phyloP scores from a whole-genome alignment of 2,329 filamentous ascomycete genomes.

The Penicillium crustosum region DNA sequence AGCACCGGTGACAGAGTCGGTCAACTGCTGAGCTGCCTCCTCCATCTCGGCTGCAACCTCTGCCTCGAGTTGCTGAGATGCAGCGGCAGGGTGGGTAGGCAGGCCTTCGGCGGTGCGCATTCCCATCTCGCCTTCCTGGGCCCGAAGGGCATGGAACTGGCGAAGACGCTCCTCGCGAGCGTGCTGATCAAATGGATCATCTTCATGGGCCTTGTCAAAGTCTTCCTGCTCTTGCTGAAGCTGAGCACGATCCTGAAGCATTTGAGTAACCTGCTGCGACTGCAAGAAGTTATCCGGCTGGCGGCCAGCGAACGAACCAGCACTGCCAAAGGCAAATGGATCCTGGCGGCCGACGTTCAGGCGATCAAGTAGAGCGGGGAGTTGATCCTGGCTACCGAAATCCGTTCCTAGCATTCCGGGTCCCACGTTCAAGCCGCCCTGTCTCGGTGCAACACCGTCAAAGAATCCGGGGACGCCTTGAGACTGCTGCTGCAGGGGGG shows the following conservation, averaged over 20 bases:
- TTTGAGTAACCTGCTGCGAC: conserved; percentile 58
- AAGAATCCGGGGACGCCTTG: conserved; percentile 67
- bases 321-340: conserved; percentile 50
- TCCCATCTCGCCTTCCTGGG: conserved; percentile 62
- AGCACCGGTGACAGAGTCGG: conserved; percentile 25
- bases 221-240: conserved; percentile 63
- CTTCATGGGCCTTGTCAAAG: conserved; percentile 47
- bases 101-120: conserved; percentile 42
- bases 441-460: conserved; percentile 53
- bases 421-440: conserved; percentile 43
- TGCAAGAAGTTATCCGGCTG: conserved; percentile 51
- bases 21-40: conserved; percentile 28
- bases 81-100: conserved; percentile 42
- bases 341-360: conserved; percentile 59
- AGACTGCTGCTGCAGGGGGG: conserved; percentile 56
- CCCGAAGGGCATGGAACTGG: conserved; percentile 77
- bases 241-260: conserved; percentile 61
- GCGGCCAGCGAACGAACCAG: conserved; percentile 47
- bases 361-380: conserved; percentile 63
- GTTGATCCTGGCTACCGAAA: conserved; percentile 67
- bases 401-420: conserved; percentile 48
- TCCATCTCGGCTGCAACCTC: conserved; percentile 20
- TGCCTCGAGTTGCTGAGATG: conserved; percentile 29
- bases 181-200: conserved; percentile 51
- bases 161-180: conserved; percentile 67